Percentiles rank a stretch among this genome's conserved stretches.
Conservation (phyloP, 148 eudicot species). For the Arbutus unedo region DNA sequence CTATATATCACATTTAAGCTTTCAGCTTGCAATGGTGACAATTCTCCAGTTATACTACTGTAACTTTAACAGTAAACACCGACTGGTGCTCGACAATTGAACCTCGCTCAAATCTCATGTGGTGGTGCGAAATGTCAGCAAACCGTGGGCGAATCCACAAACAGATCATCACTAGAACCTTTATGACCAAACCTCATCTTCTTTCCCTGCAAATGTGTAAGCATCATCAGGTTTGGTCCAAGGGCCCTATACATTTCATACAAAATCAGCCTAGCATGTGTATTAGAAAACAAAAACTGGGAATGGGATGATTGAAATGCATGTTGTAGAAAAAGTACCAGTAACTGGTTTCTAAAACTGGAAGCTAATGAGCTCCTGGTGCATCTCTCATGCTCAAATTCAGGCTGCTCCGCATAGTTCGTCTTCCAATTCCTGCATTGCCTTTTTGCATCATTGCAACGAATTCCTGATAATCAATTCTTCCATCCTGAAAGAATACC, state of each 20-base stretch:
- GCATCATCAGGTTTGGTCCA: background rate
- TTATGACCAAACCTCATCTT: background rate
- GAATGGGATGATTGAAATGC: background rate
- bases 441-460: constrained; percentile 93
- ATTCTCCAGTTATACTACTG: background rate
- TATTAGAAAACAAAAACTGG: background rate
- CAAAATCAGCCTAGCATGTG: background rate
- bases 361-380: constrained; percentile 44
- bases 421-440: constrained; percentile 72
- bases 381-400: constrained; percentile 82
- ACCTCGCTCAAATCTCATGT: background rate
- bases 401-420: constrained; percentile 79
- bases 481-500: constrained; percentile 57
- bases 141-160: background rate
- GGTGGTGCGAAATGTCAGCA: background rate
- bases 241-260: background rate
- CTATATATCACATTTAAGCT: background rate
- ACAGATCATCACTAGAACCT: background rate
- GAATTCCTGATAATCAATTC: constrained; percentile 83
- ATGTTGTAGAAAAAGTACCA: constrained; percentile 20
- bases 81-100: background rate
- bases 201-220: background rate
- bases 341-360: constrained; percentile 1
- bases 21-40: background rate
- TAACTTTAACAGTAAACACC: background rate